Base-by-base conservation (phyloP, 208 protist genomes). In the Wallacemonas sp. region DNA sequence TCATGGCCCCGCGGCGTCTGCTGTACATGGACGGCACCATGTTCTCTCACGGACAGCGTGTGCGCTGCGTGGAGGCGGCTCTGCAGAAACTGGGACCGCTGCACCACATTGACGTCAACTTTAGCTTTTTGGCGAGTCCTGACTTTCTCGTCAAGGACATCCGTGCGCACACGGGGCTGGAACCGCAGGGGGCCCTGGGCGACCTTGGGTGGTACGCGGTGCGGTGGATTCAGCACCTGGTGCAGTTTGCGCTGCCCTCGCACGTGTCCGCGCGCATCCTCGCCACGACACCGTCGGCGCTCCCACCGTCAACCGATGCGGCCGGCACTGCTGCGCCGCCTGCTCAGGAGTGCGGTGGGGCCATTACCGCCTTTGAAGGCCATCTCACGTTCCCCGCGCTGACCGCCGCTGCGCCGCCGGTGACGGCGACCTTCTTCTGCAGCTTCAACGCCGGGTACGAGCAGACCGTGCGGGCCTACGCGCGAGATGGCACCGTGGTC, bases 341-440 rank as follows among this genome's bases (percentile, higher is more conserved):
- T 14, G 3, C 20, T 16, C 5, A 46, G 22, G 50, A 52, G 26
- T 45, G 5, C 7, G 52, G 67, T 39, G 62, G 69, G 38, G 78
- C 70, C 45, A 79, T 84, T 50, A 71, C 74, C 0, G 78, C 69
- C 29, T 81, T 84, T 63, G 70, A 74, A 50, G 70, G 73, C 18
- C 64, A 81, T 33, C 54, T 80, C 18, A 65, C 14, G 29, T 44
- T 84, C 80, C 65, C 49, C 10, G 5, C 26, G 39, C 26, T 26
- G 16, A 16, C 8, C 57, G 36, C 31, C 48, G 38, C 16, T n/a
- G 23, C 18, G 22, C 52, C 5, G 4, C 57, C 68, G 8, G 63
- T 87, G 8, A 87, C 77, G 16, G 87, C 77, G 22, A 77, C 71
- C 28, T 86, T 93, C 38, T 76, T 79, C 55, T 93, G 84, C 77